Percentiles rank a stretch among this genome's conserved stretches.
Conservation (phyloP, 768 basidiomycete species). For the Russula compacta region DNA sequence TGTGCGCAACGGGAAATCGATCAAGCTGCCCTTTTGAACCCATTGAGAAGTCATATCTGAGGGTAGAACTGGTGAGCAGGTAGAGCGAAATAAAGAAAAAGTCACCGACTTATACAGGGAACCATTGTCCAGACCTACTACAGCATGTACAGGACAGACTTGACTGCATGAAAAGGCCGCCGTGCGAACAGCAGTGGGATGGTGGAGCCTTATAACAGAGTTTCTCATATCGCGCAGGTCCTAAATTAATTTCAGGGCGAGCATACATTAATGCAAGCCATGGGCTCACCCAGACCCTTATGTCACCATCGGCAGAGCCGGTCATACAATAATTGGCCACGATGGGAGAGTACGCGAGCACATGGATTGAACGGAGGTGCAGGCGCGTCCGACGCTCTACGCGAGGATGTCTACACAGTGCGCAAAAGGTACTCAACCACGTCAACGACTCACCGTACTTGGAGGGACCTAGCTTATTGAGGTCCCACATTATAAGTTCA, state of each 20-base stretch:
- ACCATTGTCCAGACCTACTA: conserved; percentile 32
- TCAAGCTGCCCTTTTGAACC: conserved; percentile 68
- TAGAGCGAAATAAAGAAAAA: not conserved
- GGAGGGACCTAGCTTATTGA: conserved; percentile 52
- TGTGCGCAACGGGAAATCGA: conserved; percentile 64
- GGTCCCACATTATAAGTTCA: conserved; percentile 77
- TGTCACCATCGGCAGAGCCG: conserved; percentile 70
- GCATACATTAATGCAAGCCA: not conserved
- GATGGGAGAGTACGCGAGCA: conserved; percentile 56
- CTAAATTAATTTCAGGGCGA: conserved; percentile 28
- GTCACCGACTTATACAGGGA: conserved; percentile 44
- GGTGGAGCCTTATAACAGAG: conserved; percentile 61
- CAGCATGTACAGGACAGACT: conserved; percentile 57
- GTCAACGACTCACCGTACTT: conserved; percentile 50
- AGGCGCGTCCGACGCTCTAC: conserved; percentile 59
- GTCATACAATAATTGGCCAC: conserved; percentile 68
- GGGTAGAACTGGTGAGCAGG: not conserved
- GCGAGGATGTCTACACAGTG: conserved; percentile 1
- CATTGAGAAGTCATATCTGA: conserved; percentile 72
- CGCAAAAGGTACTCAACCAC: not conserved
- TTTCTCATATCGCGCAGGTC: conserved; percentile 65
- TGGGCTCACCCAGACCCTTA: conserved; percentile 65
- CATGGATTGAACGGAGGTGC: conserved; percentile 65
- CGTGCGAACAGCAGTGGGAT: conserved; percentile 59
- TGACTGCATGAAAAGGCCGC: conserved; percentile 61